Base-by-base conservation (phyloP, 352 stramenopile species). In the Pseudoperonospora humuli region DNA sequence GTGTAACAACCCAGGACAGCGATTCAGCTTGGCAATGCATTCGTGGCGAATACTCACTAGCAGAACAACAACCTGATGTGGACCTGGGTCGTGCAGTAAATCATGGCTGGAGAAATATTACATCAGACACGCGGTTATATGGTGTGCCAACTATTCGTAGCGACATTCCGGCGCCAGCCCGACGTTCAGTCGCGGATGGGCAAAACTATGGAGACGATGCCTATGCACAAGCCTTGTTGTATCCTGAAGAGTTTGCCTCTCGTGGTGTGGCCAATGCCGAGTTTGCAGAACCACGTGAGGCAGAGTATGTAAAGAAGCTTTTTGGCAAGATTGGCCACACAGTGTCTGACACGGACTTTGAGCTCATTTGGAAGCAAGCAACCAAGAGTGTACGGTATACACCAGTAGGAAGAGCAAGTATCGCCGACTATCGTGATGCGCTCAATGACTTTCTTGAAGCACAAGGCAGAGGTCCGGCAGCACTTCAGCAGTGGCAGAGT, bases 141-240 rank as follows among this genome's bases (percentile, higher is more conserved):
- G 86, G 89, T 8, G 64, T 84, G 1, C 86, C 89, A 3, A 91
- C 69, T n/a, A 76, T 96, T 23, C 75, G 86, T 1, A 79, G 61
- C 7, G 86, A 96, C 47, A 93, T 96, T 34, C 61, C 75, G 2
- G 61, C 70, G 23, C 84, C 85, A 14, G 55, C 57, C 5, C 73
- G 64, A 7, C 54, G 75, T 11, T 96, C 84, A 4, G 66, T 97
- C n/a, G n/a, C n/a, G n/a, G n/a, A n/a, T n/a, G n/a, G n/a, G n/a
- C n/a, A 96, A 50, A 97, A 97, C 52, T 96, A 95, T 50, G 86
- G 86, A 34, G 84, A 96, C 43, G 84, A 96, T 56, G 61, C 70
- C 17, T 73, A 55, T 41, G 80, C 73, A 28, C 70, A 87, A 26
- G 71, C 87, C 34, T 66, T 96, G n/a, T 49, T 96, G 24, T 89